These are phyloP conservation scores for Pythium dissimile DNA, from an alignment of 352 stramenopile species.

Conservation along the genomic window DNA sequence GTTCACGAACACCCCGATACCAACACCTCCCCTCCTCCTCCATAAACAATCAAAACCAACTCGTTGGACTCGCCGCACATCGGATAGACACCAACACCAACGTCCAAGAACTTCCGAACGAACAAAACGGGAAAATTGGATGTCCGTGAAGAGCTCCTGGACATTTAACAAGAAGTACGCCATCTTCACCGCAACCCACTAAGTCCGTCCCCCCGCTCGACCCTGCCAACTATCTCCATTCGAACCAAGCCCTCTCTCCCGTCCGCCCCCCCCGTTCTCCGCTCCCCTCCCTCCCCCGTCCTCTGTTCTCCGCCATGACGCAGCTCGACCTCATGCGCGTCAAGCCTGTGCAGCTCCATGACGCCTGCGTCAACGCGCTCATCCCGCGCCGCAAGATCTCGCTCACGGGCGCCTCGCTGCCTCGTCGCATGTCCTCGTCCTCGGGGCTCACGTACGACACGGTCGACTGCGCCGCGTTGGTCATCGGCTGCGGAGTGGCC, in stretches of 20 bases:
- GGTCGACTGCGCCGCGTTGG: slow-evolving; percentile 54
- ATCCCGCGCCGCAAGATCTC: slow-evolving; percentile 36
- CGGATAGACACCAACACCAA: no score
- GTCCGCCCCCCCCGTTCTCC: neutral
- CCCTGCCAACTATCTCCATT: neutral
- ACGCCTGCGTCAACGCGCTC: slow-evolving; percentile 20
- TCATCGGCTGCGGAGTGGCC: slow-evolving; percentile 78
- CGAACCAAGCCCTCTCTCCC: neutral
- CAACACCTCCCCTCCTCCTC: no score
- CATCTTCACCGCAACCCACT: slow-evolving; percentile 66
- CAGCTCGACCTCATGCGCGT: slow-evolving; percentile 44
- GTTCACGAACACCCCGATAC: neutral
- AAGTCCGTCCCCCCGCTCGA: slow-evolving; percentile 13
- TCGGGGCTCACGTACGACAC: slow-evolving; percentile 37
- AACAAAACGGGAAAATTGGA: slow-evolving; percentile 28
- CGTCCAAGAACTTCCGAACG: slow-evolving; percentile 6
- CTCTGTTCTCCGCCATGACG: slow-evolving; percentile 31
- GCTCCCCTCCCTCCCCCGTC: neutral
- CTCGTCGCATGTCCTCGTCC: slow-evolving; percentile 34
- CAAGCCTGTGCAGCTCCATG: slow-evolving; percentile 30
- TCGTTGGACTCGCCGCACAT: no score
- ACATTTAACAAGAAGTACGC: slow-evolving; percentile 86
- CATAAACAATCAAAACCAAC: no score
- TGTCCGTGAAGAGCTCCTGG: slow-evolving; percentile 82
- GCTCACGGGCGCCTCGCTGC: slow-evolving; percentile 18